Base-by-base conservation (phyloP, 495 filamentous ascomycete species). In the Podospora didyma region DNA sequence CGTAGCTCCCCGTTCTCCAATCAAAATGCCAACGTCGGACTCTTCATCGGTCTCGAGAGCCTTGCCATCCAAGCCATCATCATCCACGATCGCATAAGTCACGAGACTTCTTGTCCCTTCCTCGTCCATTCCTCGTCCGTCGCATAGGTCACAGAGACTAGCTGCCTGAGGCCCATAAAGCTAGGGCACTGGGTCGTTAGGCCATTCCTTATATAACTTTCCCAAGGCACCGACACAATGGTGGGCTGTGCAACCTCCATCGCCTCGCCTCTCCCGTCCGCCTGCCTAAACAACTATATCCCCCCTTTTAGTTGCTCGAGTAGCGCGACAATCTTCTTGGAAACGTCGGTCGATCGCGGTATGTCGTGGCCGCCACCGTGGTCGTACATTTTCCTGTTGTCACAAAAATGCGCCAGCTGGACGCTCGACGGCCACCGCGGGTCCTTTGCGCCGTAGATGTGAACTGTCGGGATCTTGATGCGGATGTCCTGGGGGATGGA, bases 401-500 rank as follows among this genome's bases (percentile, higher is more conserved):
- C 75, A 51, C 82, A 86, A 26, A 84, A 69, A 9, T 76, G 70
- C 45, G 77, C 79, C 37, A 87, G 63, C 60, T 87, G 83, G 42
- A 83, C 54, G 14, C 79, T 76, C 3, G 79, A 64, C 2, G 78
- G 73, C 64, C 77, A 85, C 42, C 81, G 57, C 5, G 83, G 82
- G 65, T 87, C 84, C 49, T 81, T 81, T 3, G 57, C 64, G 0
- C 85, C 84, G 56, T 81, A 85, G 16, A 86, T 67, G 67, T 87
- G 83, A 47, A 82, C 81, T 9, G 85, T 86, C 0, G 85, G 85
- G 19, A 88, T 78, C 17, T 63, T 49, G 50, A 88, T 80, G 23
- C 62, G 62, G 20, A 72, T 26, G 31, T 73, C 66, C 16, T 60
- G 52, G 6, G 76, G 73, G 2, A 79, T 70, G 0, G 51, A 55